Evolutionary conservation across 208 protist species (phyloP).

Genomic region (Leishmania mexicana): DNA sequence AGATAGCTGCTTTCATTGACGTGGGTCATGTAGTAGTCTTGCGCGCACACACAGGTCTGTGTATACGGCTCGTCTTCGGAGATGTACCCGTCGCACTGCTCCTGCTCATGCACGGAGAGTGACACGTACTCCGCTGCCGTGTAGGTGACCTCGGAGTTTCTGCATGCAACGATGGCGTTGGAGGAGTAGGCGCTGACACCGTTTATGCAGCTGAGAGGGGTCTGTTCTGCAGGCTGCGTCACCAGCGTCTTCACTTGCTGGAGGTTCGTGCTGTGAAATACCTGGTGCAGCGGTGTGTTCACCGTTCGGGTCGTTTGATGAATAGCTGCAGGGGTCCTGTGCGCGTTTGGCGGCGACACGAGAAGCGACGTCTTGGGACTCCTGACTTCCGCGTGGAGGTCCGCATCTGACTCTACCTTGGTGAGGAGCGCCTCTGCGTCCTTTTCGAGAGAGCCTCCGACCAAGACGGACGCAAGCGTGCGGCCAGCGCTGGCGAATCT

Average conservation of each 20-base stretch:
- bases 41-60: conserved; percentile 37
- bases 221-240: no score
- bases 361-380: background rate
- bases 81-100: conserved; percentile 3
- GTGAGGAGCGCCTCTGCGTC: conserved; percentile 15
- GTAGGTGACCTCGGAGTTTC: background rate
- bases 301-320: background rate
- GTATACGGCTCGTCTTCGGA: background rate
- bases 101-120: background rate
- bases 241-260: background rate
- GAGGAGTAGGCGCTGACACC: conserved; percentile 2
- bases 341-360: background rate
- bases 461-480: conserved; percentile 14
- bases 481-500: background rate
- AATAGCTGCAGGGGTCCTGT: background rate
- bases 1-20: background rate
- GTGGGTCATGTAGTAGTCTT: conserved; percentile 20
- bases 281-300: background rate
- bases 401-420: background rate
- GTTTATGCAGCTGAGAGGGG: background rate
- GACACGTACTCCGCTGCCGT: background rate
- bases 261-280: background rate
- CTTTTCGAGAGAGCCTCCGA: conserved; percentile 4
- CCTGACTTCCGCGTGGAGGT: background rate
- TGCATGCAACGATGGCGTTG: conserved; percentile 5